These are phyloP conservation scores for Centaurea solstitialis DNA, from an alignment of 129 eudicot genomes.

Conservation along the genomic window DNA sequence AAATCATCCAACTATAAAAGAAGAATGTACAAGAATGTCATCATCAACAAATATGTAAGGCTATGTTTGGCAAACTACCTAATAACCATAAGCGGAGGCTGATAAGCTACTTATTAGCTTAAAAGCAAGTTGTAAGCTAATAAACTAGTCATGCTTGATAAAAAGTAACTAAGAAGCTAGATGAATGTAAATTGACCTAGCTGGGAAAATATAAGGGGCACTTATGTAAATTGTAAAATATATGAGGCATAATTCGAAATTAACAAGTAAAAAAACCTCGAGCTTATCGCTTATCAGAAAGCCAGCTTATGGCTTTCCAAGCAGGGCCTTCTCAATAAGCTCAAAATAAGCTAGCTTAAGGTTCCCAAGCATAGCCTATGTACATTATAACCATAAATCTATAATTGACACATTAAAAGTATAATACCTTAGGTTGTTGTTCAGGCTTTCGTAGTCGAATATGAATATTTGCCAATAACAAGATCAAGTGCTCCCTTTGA, in stretches of 20 bases:
- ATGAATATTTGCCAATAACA: constrained; percentile 87
- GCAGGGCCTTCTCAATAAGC: background rate
- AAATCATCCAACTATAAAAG: constrained; percentile 71
- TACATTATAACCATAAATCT: background rate
- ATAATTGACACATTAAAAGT: background rate
- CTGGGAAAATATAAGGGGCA: background rate
- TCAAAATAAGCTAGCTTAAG: background rate
- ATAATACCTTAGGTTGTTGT: constrained; percentile 68
- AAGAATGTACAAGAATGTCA: constrained; percentile 8
- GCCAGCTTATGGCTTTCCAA: background rate
- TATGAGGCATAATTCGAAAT: background rate
- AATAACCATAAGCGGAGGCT: too few species aligned
- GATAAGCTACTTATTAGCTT: too few species aligned
- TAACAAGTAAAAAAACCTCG: background rate
- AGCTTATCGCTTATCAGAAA: background rate
- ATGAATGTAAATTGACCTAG: background rate
- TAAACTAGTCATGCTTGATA: background rate
- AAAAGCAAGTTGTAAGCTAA: too few species aligned
- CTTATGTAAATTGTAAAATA: background rate
- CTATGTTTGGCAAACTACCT: background rate
- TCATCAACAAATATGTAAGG: constrained; percentile 1
- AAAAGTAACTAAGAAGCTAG: background rate
- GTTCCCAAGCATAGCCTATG: background rate
- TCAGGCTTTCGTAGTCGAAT: constrained; percentile 80
- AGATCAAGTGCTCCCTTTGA: constrained; percentile 89